Evolutionary conservation across 805 yeast genomes (phyloP).

Genomic region (Metschnikowia reukaufii): DNA sequence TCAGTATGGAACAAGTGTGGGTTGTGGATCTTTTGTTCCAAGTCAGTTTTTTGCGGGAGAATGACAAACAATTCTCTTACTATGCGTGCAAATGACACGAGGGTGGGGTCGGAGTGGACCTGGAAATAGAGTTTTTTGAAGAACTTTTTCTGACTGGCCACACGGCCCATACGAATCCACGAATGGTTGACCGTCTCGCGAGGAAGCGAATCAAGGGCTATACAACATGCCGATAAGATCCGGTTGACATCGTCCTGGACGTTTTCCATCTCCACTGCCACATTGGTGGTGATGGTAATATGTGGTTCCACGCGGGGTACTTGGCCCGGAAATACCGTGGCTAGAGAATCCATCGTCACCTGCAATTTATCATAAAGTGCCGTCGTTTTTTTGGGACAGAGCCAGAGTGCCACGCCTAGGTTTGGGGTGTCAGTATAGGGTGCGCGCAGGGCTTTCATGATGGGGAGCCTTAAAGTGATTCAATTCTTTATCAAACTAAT

Average conservation of each 20-base stretch:
- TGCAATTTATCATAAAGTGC: slow-evolving; percentile 55
- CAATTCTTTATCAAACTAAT: background rate
- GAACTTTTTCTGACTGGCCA: slow-evolving; percentile 48
- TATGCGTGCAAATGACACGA: slow-evolving; percentile 52
- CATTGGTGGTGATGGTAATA: slow-evolving; percentile 67
- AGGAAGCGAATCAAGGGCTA: slow-evolving; percentile 49
- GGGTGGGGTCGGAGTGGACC: slow-evolving; percentile 44
- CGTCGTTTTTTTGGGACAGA: slow-evolving; percentile 60
- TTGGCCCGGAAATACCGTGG: slow-evolving; percentile 66
- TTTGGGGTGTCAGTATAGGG: slow-evolving; percentile 12
- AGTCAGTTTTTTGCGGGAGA: slow-evolving; percentile 39
- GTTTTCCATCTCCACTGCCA: slow-evolving; percentile 43
- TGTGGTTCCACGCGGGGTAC: slow-evolving; percentile 75
- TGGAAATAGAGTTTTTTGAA: slow-evolving; percentile 57
- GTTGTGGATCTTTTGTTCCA: slow-evolving; percentile 34
- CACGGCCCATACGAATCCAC: slow-evolving; percentile 41
- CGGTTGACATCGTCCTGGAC: slow-evolving; percentile 55
- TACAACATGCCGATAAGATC: slow-evolving; percentile 56
- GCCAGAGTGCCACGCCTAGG: slow-evolving; percentile 66
- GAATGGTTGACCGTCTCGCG: slow-evolving; percentile 33
- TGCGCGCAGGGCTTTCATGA: background rate
- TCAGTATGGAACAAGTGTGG: slow-evolving; percentile 42
- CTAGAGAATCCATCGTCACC: slow-evolving; percentile 62
- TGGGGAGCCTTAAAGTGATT: background rate
- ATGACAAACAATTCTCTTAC: slow-evolving; percentile 59